These are phyloP conservation scores for Colletotrichum paranaense DNA, from an alignment of 2,329 filamentous ascomycete species.

Conservation along the genomic window DNA sequence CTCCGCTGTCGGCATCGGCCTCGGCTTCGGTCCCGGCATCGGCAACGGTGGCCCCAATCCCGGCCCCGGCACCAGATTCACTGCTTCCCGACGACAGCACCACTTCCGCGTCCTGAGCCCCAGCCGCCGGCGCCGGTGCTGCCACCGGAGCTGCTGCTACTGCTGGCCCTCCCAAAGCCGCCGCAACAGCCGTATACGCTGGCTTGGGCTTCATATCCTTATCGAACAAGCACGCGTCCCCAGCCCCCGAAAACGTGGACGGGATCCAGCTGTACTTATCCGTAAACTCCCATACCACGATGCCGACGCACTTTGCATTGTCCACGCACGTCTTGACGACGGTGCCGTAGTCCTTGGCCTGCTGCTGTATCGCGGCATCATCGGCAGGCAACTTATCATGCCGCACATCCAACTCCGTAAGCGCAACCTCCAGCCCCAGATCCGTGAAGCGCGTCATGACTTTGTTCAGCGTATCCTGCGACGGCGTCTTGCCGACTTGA, in stretches of 20 bases:
- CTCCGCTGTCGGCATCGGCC: neutral
- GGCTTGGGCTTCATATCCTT: conserved; percentile 50
- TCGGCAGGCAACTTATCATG: conserved; percentile 67
- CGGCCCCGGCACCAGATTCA: neutral
- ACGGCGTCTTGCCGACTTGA: conserved; percentile 54
- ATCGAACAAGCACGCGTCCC: conserved; percentile 52
- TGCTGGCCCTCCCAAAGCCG: conserved; percentile 41
- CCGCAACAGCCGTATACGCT: conserved; percentile 51
- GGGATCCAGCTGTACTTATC: conserved; percentile 57
- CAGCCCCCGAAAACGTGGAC: conserved; percentile 47
- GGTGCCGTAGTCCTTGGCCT: conserved; percentile 58
- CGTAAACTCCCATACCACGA: conserved; percentile 56
- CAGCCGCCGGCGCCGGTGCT: conserved; percentile 24
- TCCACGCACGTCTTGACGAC: conserved; percentile 50
- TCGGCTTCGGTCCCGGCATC: neutral
- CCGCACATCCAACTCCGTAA: conserved; percentile 77
- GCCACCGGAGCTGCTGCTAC: neutral
- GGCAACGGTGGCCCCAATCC: neutral
- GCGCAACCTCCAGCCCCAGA: conserved; percentile 66
- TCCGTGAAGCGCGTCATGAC: conserved; percentile 64
- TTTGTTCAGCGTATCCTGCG: conserved; percentile 56
- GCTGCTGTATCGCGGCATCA: conserved; percentile 60
- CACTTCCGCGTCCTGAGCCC: neutral
- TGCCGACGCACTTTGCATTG: conserved; percentile 50
- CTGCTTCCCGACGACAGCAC: neutral